Percentiles rank a stretch among this genome's conserved stretches.
Evolutionary conservation across 148 eudicot genomes (phyloP).

Genomic region (Rheum nobile): DNA sequence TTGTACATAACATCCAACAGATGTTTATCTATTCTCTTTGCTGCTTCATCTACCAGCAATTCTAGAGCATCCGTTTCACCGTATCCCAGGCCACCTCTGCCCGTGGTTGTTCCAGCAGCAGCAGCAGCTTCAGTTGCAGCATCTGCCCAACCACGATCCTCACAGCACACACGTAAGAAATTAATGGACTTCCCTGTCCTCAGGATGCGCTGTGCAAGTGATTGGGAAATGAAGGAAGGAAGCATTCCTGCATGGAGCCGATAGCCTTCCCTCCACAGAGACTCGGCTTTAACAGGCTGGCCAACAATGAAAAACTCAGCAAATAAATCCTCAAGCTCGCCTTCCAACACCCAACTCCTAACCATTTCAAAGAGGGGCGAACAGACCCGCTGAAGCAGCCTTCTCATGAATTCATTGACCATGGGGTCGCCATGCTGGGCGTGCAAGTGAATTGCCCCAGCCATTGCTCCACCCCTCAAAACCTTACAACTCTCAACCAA

Average conservation of each 20-base stretch:
- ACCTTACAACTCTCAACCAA: conserved; percentile 88
- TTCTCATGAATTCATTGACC: conserved; percentile 80
- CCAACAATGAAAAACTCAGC: conserved; percentile 77
- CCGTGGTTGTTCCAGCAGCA: conserved; percentile 88
- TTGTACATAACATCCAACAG: conserved; percentile 68
- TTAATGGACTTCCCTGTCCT: conserved; percentile 97
- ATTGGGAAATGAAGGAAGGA: conserved; percentile 90
- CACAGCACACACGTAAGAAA: conserved; percentile 92
- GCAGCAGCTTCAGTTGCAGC: conserved; percentile 94
- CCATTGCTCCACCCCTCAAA: conserved; percentile 91
- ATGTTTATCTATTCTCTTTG: conserved; percentile 89
- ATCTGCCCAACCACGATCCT: conserved; percentile 93
- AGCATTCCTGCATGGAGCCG: conserved; percentile 77
- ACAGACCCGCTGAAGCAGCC: conserved; percentile 74
- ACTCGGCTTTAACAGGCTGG: conserved; percentile 86
- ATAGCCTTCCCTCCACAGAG: conserved; percentile 96
- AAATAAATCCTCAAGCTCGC: conserved; percentile 95
- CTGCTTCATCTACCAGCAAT: conserved; percentile 83
- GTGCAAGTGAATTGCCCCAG: conserved; percentile 95
- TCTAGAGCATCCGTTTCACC: conserved; percentile 98
- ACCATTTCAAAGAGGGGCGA: conserved; percentile 99
- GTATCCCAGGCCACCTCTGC: conserved; percentile 83
- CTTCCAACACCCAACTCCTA: conserved; percentile 97
- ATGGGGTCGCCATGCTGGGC: conserved; percentile 97
- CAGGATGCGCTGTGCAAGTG: conserved; percentile 77